These are phyloP conservation scores for Phytophthora uliginosa DNA, from an alignment of 352 stramenopile species.

Conservation along the genomic window DNA sequence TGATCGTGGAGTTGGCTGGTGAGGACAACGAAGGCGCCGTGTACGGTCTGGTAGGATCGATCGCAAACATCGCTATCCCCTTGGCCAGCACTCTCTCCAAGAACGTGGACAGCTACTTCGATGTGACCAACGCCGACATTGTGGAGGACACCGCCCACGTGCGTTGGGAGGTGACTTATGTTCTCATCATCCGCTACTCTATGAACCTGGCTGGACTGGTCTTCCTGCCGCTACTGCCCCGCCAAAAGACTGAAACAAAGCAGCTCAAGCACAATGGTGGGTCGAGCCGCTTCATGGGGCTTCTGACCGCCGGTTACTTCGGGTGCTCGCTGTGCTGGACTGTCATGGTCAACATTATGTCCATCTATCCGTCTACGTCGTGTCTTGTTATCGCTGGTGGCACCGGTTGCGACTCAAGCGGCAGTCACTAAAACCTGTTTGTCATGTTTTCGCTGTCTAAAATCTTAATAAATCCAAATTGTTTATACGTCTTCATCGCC, in stretches of 20 bases:
- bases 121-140: conserved; percentile 57
- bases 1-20: conserved; percentile 55
- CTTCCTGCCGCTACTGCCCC: conserved; percentile 53
- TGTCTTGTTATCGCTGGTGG: conserved; percentile 36
- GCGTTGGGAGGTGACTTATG: conserved; percentile 53
- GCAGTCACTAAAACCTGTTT: conserved; percentile 2
- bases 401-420: conserved; percentile 25
- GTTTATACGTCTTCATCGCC: neutral
- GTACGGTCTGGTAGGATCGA: conserved; percentile 52
- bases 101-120: conserved; percentile 48
- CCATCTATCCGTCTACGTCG: conserved; percentile 36
- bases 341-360: conserved; percentile 45
- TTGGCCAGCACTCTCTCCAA: conserved; percentile 56
- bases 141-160: conserved; percentile 41
- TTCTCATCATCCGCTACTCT: conserved; percentile 49
- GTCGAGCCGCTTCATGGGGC: conserved; percentile 38
- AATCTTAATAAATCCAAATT: conserved; percentile 10
- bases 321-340: conserved; percentile 29
- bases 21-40: conserved; percentile 58
- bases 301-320: conserved; percentile 47
- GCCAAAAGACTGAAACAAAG: conserved; percentile 56
- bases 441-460: conserved; percentile 4
- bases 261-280: conserved; percentile 50
- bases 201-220: conserved; percentile 37
- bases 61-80: conserved; percentile 49